Evolutionary conservation across 1,284 basidiomycete species (phyloP).

Genomic region (Cerrena zonata): DNA sequence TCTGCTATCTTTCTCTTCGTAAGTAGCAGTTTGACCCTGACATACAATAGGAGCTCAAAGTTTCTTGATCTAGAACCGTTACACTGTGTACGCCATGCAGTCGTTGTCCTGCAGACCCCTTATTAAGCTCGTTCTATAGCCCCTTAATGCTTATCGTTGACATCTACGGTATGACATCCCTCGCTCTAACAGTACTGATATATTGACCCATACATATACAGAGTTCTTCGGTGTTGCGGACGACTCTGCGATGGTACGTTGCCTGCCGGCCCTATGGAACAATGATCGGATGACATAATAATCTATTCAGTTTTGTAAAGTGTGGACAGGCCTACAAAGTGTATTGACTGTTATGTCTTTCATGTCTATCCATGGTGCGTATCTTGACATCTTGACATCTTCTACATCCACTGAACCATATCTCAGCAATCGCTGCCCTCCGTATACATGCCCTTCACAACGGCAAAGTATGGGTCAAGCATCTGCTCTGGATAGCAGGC

Average conservation of each 20-base stretch:
- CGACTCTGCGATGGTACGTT: constrained; percentile 16
- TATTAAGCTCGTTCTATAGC: constrained; percentile 8
- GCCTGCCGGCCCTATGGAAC: not conserved
- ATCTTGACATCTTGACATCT: not conserved
- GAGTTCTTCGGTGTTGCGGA: constrained; percentile 16
- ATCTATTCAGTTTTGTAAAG: constrained; percentile 23
- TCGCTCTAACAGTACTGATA: not conserved
- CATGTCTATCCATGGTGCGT: constrained; percentile 28
- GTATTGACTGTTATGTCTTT: constrained; percentile 27
- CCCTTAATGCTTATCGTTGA: constrained; percentile 27
- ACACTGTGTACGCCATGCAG: constrained; percentile 22
- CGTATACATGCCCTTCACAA: constrained; percentile 25
- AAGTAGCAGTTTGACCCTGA: too few species aligned
- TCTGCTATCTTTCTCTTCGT: constrained; percentile 27
- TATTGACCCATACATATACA: constrained; percentile 1
- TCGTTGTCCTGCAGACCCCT: not conserved
- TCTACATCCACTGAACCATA: not conserved
- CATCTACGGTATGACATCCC: constrained; percentile 22
- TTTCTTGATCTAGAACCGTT: constrained; percentile 27
- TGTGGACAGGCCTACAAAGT: constrained; percentile 26
- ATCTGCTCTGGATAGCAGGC: constrained; percentile 21
- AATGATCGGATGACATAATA: not conserved
- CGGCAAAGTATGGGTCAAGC: constrained; percentile 21
- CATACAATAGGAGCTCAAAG: too few species aligned
- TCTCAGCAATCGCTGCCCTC: constrained; percentile 26